A percentile compares a stretch with the other conserved stretches of the same genome.
phyloP scores from a whole-genome alignment of 2,329 filamentous ascomycete genomes.

The Aureobasidium namibiae region DNA sequence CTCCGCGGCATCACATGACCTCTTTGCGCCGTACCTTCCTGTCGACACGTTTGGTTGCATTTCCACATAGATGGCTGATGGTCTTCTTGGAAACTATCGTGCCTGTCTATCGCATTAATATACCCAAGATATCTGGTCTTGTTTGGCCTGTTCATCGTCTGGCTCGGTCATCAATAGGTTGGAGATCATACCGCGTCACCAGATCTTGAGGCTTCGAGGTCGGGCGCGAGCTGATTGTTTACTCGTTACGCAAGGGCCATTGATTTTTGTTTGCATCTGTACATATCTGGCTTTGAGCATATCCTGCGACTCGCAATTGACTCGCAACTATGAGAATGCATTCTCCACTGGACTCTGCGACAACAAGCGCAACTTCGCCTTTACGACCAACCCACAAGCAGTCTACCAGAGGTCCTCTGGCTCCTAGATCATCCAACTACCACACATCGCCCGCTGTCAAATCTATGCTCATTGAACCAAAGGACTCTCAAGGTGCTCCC shows the following conservation, averaged over 20 bases:
- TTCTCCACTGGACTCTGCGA: slow-evolving; percentile 27
- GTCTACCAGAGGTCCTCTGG: slow-evolving; percentile 15
- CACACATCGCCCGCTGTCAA: slow-evolving; percentile 32
- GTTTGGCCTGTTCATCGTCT: too few relatives aligned
- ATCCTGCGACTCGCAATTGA: neutral
- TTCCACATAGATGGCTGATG: neutral
- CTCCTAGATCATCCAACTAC: slow-evolving; percentile 23
- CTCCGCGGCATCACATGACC: neutral
- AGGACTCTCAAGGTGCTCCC: slow-evolving; percentile 32
- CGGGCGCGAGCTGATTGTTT: slow-evolving; percentile 4
- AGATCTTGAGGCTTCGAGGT: neutral
- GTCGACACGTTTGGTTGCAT: neutral
- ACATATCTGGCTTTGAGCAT: neutral
- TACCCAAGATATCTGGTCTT: neutral
- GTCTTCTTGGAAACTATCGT: neutral
- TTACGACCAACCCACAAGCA: slow-evolving; percentile 2
- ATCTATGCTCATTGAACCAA: slow-evolving; percentile 37
- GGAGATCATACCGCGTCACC: neutral
- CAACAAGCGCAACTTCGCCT: slow-evolving; percentile 26
- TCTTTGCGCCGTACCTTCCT: neutral
- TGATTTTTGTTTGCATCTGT: neutral
- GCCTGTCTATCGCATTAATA: neutral
- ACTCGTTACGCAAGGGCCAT: slow-evolving; percentile 3
- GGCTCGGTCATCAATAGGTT: neutral
- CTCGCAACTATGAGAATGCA: neutral